Base-by-base conservation (phyloP, 371 early-diverging fungal genomes). In the Mucor mucedo region DNA sequence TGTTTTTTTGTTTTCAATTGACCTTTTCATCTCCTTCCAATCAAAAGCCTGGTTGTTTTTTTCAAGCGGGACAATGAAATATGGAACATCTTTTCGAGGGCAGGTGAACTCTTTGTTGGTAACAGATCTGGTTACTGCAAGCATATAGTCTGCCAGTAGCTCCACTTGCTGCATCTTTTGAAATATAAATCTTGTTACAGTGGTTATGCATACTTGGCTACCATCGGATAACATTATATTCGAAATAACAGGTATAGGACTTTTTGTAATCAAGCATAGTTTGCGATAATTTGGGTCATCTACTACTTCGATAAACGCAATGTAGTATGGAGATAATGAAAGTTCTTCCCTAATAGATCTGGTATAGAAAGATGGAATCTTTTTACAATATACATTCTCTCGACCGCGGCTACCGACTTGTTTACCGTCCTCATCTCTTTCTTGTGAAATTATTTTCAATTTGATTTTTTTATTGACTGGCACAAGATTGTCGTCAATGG, bases 401-500 rank as follows among this genome's bases (percentile, higher is more conserved):
- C 80, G 66, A 11, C 74, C 63, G 40, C 70, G 67, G 49, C 80
- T 80, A 16, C 78, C 82, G 2, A 75, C 55, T 28, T 72, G 69
- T 30, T 73, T 64, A 7, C 77, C 82, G 30, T 81, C 73, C 11
- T 73, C 72, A 58, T 76, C 80, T 2, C 50, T 13, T 14, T 72
- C 52, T 3, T 63, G 52, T 63, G 52, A 64, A 63, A 72, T 55
- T 5, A 75, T 71, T 45, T 66, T 70, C 13, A 75, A 61, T 4
- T 62, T 63, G 5, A 57, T 63, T 10, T 29, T 49, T 30, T 65
- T 65, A 13, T 61, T 66, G 0, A 92, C 52, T 4, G 60, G 94
- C 5, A 87, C 49, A 28, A 96, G 75, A 47, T 87, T 77, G 41
- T 94, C 92, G 64, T 91, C 84, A 29, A 96, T 76, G 1, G 86